phyloP scores from a whole-genome alignment of 1,284 basidiomycete species.

The Rhodofomes roseus region DNA sequence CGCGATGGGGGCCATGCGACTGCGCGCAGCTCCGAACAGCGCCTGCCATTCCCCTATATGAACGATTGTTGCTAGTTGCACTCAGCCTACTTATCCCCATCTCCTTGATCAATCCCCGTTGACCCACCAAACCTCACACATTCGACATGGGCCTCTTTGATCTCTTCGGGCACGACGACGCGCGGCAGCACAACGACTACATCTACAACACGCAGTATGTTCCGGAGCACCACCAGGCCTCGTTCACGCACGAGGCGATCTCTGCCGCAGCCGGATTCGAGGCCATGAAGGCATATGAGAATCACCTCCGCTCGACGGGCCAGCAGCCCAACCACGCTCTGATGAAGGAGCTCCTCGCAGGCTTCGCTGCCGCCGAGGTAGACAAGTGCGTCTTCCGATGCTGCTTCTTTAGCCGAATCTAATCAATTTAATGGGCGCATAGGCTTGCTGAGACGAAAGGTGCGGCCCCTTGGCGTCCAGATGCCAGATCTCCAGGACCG shows the following conservation, averaged over 20 bases:
- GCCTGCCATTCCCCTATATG: not conserved
- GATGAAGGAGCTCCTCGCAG: conserved; percentile 2
- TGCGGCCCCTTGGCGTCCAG: not conserved
- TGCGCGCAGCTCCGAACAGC: not conserved
- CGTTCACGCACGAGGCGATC: conserved; percentile 1
- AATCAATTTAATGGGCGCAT: not conserved
- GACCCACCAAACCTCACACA: not conserved
- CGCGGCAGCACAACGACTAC: not conserved
- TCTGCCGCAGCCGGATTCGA: not conserved
- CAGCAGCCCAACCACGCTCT: not conserved
- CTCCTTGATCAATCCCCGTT: not conserved
- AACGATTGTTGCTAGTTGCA: not conserved
- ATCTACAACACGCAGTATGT: conserved; percentile 1
- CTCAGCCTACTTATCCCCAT: not conserved
- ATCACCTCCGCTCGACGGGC: not conserved
- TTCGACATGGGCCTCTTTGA: not conserved
- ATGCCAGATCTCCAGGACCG: too few relatives aligned
- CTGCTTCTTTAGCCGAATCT: not conserved
- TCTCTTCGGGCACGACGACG: conserved; percentile 1
- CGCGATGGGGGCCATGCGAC: not conserved
- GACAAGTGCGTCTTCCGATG: not conserved
- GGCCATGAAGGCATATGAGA: conserved; percentile 2
- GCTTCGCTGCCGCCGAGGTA: not conserved
- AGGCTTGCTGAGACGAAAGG: conserved; percentile 1
- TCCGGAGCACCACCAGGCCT: not conserved